These are phyloP conservation scores for Geotrichum histeridarum DNA, from an alignment of 1,139 yeast genomes.

Conservation along the genomic window DNA sequence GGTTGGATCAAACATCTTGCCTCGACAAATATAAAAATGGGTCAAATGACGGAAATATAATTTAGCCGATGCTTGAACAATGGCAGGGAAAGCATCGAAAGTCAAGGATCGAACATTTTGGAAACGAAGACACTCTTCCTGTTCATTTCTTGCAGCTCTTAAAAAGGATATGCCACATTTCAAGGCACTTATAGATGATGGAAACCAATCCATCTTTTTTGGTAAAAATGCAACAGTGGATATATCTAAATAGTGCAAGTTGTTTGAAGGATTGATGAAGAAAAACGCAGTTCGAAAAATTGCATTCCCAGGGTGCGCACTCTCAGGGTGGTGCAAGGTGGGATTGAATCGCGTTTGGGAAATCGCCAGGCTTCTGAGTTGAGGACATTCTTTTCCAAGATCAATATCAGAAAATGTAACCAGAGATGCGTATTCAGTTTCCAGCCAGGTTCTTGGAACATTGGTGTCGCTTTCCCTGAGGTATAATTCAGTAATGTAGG, in stretches of 20 bases:
- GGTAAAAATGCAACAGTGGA: not conserved
- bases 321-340: no score
- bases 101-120: not conserved
- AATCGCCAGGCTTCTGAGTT: no score
- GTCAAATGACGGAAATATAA: not conserved
- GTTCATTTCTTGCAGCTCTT: not conserved
- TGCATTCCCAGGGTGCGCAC: no score
- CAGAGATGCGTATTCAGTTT: no score
- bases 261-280: not conserved
- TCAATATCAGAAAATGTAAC: no score
- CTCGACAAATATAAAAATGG: not conserved
- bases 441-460: no score
- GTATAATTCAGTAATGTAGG: not conserved
- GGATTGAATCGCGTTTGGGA: no score
- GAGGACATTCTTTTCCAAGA: no score
- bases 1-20: not conserved
- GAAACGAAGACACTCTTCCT: not conserved
- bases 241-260: not conserved
- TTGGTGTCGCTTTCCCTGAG: no score
- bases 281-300: not conserved
- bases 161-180: not conserved
- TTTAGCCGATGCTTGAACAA: not conserved
- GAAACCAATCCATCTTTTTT: not conserved
- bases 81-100: not conserved
- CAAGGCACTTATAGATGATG: not conserved